Evolutionary conservation across 768 basidiomycete species (phyloP).

Genomic region (Pisolithus albus): DNA sequence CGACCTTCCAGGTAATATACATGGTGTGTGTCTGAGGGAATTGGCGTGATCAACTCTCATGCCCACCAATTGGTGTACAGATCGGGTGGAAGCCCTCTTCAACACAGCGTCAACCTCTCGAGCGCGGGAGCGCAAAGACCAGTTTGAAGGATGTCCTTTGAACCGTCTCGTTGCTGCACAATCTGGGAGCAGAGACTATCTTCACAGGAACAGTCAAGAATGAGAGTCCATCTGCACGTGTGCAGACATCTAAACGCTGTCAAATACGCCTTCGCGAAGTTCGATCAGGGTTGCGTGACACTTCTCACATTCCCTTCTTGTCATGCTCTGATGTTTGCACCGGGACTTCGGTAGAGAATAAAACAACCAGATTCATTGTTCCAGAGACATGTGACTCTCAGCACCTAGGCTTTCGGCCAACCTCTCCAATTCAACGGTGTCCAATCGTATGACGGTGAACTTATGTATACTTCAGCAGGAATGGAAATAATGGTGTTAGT

Average conservation of each 20-base stretch:
- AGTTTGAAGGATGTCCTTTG: constrained; percentile 57
- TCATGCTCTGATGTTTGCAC: neutral
- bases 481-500: neutral
- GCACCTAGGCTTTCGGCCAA: neutral
- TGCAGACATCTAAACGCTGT: neutral
- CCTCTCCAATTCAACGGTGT: neutral
- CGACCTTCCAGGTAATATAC: constrained; percentile 95
- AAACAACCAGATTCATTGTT: neutral
- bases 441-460: neutral
- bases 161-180: constrained; percentile 1
- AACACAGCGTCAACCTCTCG: constrained; percentile 58
- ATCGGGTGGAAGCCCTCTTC: constrained; percentile 81
- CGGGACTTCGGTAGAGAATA: neutral
- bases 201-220: neutral
- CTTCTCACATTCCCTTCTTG: neutral
- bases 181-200: no score
- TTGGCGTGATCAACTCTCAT: neutral
- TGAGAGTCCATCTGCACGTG: neutral
- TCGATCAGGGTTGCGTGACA: neutral
- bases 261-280: neutral
- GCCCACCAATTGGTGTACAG: constrained; percentile 28
- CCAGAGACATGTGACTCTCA: neutral
- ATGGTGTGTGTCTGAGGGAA: constrained; percentile 48
- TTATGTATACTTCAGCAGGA: neutral
- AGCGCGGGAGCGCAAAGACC: constrained; percentile 54